These are phyloP conservation scores for Nigrospora sphaerica DNA, from an alignment of 2,329 filamentous ascomycete genomes.

Conservation along the genomic window DNA sequence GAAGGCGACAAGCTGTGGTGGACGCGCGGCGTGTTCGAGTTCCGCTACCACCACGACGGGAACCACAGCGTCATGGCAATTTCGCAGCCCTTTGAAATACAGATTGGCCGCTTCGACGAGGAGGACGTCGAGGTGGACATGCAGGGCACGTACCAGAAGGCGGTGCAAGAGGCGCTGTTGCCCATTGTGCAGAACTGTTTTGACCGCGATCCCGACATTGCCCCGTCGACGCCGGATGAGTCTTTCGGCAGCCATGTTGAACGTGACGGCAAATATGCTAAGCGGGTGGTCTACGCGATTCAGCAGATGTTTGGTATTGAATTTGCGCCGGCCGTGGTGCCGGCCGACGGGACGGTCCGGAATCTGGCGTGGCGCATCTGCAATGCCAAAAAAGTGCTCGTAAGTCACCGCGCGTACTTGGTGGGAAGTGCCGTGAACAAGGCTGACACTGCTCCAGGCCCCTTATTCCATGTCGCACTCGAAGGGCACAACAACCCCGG, in stretches of 20 bases:
- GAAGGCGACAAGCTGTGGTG: conserved; percentile 93
- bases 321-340: conserved; percentile 86
- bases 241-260: conserved; percentile 80
- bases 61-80: conserved; percentile 92
- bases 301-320: conserved; percentile 97
- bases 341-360: conserved; percentile 81
- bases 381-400: conserved; percentile 91
- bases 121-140: conserved; percentile 59
- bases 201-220: conserved; percentile 85
- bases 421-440: not conserved
- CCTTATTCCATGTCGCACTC: conserved; percentile 66
- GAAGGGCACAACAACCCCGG: conserved; percentile 55
- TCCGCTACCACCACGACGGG: conserved; percentile 92
- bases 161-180: conserved; percentile 71
- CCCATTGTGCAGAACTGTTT: conserved; percentile 87
- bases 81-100: conserved; percentile 87
- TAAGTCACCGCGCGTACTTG: conserved; percentile 35
- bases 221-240: conserved; percentile 72
- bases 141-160: conserved; percentile 55
- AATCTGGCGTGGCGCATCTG: conserved; percentile 93
- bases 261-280: conserved; percentile 80
- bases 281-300: conserved; percentile 86
- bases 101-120: conserved; percentile 71
- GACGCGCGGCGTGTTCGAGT: conserved; percentile 93
- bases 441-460: conserved; percentile 37